Evolutionary conservation across 495 filamentous ascomycete species (phyloP).

Genomic region (Aspergillus nidulans): DNA sequence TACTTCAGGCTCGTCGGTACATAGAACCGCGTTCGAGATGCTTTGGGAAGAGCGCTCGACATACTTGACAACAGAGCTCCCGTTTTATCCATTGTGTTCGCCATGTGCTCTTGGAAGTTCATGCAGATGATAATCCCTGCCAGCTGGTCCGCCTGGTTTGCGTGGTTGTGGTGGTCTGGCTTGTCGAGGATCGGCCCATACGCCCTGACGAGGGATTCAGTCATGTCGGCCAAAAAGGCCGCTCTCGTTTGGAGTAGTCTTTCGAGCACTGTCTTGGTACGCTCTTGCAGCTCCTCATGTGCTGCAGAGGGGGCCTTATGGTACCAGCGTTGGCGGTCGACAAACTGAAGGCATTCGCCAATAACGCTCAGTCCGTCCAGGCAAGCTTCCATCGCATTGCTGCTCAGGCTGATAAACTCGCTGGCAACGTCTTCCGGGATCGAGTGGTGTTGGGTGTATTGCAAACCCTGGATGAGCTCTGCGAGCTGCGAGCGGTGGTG

Average conservation of each 20-base stretch:
- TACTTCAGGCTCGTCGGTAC: constrained; percentile 16
- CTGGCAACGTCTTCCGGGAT: constrained; percentile 8
- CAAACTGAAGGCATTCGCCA: constrained; percentile 19
- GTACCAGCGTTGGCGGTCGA: constrained; percentile 14
- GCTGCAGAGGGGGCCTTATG: constrained; percentile 7
- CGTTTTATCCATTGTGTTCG: constrained; percentile 12
- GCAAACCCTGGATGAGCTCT: constrained; percentile 14
- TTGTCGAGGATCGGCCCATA: background rate
- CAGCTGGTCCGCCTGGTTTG: background rate
- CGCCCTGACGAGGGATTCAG: constrained; percentile 6
- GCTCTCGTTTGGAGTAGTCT: constrained; percentile 3
- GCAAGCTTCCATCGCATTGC: constrained; percentile 13
- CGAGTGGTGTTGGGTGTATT: constrained; percentile 8
- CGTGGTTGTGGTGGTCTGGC: background rate
- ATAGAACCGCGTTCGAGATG: constrained; percentile 13
- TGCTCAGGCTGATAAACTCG: constrained; percentile 3
- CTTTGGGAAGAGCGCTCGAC: constrained; percentile 7
- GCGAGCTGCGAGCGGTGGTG: constrained; percentile 19
- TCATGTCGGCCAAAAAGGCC: constrained; percentile 16
- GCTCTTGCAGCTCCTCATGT: constrained; percentile 10
- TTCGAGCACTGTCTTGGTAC: constrained; percentile 9
- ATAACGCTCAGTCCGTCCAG: constrained; percentile 9
- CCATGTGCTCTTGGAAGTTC: constrained; percentile 23
- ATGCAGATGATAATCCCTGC: constrained; percentile 17
- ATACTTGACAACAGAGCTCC: constrained; percentile 12